These are phyloP conservation scores for Corylus heterophylla DNA, from an alignment of 306 rosid species.

Conservation along the genomic window DNA sequence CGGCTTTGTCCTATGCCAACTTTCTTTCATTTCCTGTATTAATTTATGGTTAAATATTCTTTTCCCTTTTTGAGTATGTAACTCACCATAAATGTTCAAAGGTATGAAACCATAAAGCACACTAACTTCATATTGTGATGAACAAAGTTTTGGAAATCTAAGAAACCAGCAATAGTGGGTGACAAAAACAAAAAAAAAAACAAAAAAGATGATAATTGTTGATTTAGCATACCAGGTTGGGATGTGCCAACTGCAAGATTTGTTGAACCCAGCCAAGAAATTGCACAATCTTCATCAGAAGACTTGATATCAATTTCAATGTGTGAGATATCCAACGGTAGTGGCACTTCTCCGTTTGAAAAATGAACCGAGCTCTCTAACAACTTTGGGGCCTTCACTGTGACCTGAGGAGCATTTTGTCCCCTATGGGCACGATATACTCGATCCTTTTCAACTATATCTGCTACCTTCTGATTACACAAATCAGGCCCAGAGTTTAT, in stretches of 20 bases:
- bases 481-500: conserved; percentile 70
- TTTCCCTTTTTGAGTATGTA: background rate
- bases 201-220: background rate
- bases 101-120: background rate
- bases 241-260: conserved; percentile 69
- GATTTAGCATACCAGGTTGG: conserved; percentile 52
- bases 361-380: conserved; percentile 28
- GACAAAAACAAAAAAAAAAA: background rate
- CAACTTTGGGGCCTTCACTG: conserved; percentile 51
- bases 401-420: conserved; percentile 62
- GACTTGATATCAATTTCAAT: conserved; percentile 22
- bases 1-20: background rate
- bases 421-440: conserved; percentile 73
- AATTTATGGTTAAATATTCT: background rate
- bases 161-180: conserved; percentile 12
- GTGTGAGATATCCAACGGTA: conserved; percentile 34
- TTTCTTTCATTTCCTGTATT: background rate
- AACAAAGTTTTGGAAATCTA: background rate
- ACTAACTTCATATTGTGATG: background rate
- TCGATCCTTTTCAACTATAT: conserved; percentile 69
- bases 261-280: conserved; percentile 72
- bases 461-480: conserved; percentile 80
- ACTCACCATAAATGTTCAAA: background rate
- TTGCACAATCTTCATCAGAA: conserved; percentile 31
- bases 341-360: conserved; percentile 31